A percentile compares a stretch with the other conserved stretches of the same genome.
phyloP scores from a whole-genome alignment of 1,139 yeast genomes.

The Blastobotrys aristatus region DNA sequence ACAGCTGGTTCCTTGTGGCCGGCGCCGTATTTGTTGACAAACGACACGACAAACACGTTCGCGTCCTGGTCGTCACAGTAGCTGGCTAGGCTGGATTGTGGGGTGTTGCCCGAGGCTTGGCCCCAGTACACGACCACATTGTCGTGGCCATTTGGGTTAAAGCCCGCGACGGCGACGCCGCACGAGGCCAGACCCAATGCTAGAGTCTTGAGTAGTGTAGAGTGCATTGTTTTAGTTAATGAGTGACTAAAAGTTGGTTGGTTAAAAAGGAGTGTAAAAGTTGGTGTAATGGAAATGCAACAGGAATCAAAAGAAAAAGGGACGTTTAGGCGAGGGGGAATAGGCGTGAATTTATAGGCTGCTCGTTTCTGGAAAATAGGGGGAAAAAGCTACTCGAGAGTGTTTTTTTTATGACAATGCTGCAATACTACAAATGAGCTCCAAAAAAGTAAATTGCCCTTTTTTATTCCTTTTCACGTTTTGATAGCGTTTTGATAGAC shows the following conservation, averaged over 20 bases:
- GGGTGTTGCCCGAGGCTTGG: conserved; percentile 55
- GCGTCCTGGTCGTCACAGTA: conserved; percentile 68
- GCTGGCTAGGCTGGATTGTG: conserved; percentile 50
- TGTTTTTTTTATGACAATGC: no score
- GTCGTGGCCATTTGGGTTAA: conserved; percentile 14
- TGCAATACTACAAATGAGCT: no score
- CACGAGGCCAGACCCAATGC: conserved; percentile 12
- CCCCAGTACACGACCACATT: conserved; percentile 87
- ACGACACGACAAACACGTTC: conserved; percentile 69
- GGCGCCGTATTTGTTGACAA: conserved; percentile 52
- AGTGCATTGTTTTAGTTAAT: conserved; percentile 1
- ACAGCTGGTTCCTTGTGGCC: conserved; percentile 44
- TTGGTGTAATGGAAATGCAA: no score
- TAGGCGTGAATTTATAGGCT: no score
- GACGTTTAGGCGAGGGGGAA: no score
- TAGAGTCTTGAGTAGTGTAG: conserved; percentile 6
- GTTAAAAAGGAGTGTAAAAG: background rate
- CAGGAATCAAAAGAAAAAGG: background rate
- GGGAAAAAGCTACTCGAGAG: no score
- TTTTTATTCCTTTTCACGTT: no score
- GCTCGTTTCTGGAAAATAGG: no score
- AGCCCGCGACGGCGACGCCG: conserved; percentile 2
- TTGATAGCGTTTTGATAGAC: no score
- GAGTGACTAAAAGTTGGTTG: conserved; percentile 1
- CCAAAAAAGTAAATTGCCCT: no score